Evolutionary conservation across 257 asterid genomes (phyloP).

Genomic region (Eucommia ulmoides): DNA sequence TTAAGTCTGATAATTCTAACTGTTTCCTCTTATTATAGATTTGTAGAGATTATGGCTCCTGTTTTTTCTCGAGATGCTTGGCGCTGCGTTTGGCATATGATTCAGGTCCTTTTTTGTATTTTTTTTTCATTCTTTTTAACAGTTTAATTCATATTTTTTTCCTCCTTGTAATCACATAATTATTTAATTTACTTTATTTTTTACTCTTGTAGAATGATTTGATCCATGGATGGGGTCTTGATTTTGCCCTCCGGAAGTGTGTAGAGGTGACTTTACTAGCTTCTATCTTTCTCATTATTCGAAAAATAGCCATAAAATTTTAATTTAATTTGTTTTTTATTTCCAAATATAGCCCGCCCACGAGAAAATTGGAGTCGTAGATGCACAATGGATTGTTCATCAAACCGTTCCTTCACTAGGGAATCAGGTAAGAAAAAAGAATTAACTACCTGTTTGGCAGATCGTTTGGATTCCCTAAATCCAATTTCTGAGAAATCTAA

Average conservation of each 20-base stretch:
- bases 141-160: background rate
- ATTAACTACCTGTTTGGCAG: background rate
- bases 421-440: background rate
- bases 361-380: background rate
- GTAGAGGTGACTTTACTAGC: slow-evolving; percentile 43
- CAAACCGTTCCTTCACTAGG: background rate
- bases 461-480: background rate
- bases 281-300: too few relatives aligned
- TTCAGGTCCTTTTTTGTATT: slow-evolving; percentile 43
- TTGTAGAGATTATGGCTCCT: slow-evolving; percentile 94
- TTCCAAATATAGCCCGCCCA: background rate
- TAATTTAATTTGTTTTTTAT: background rate
- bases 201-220: slow-evolving; percentile 55
- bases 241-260: slow-evolving; percentile 68
- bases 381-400: background rate
- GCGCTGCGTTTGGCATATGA: slow-evolving; percentile 93
- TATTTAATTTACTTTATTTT: background rate
- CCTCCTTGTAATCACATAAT: background rate
- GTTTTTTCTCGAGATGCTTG: slow-evolving; percentile 89
- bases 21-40: slow-evolving; percentile 49
- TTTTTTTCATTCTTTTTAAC: too few relatives aligned
- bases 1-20: too few relatives aligned
- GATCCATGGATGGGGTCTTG: slow-evolving; percentile 97
- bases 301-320: too few relatives aligned
- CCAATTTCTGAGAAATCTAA: background rate